Conservation (phyloP, 495 filamentous ascomycete species). For the Penicillium pulvis region DNA sequence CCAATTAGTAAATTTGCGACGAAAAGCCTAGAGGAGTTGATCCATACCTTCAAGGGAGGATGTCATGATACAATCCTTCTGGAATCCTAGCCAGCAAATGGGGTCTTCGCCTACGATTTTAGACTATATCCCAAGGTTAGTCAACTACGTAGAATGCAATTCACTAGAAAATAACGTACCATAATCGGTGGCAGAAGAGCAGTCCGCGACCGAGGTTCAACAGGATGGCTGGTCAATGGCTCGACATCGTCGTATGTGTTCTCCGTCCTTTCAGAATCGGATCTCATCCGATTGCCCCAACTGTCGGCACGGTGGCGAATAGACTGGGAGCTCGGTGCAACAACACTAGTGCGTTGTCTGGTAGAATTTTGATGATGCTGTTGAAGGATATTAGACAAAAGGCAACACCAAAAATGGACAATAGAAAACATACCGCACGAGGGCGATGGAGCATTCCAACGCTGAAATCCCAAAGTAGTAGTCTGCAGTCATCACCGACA, state of each 20-base stretch:
- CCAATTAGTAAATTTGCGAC: not conserved
- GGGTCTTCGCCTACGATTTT: slow-evolving; percentile 87
- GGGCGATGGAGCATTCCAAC: slow-evolving; percentile 94
- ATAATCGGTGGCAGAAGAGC: slow-evolving; percentile 93
- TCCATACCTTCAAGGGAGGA: slow-evolving; percentile 79
- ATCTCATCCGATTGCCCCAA: slow-evolving; percentile 58
- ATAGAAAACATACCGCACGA: slow-evolving; percentile 62
- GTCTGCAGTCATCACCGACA: slow-evolving; percentile 88
- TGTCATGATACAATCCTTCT: slow-evolving; percentile 89
- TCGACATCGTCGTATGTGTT: slow-evolving; percentile 49
- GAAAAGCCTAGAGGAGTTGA: not conserved
- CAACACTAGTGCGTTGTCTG: slow-evolving; percentile 42
- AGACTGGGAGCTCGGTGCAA: slow-evolving; percentile 57
- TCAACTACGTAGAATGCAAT: not conserved
- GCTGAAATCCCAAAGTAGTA: slow-evolving; percentile 96
- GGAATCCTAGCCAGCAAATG: slow-evolving; percentile 85
- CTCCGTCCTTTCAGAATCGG: slow-evolving; percentile 64
- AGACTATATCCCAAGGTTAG: slow-evolving; percentile 50
- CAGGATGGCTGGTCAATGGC: slow-evolving; percentile 65
- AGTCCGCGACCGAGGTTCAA: slow-evolving; percentile 76
- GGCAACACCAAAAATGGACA: not conserved
- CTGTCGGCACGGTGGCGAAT: slow-evolving; percentile 73
- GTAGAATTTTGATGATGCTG: slow-evolving; percentile 49
- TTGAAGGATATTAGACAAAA: slow-evolving; percentile 28
- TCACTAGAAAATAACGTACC: slow-evolving; percentile 46